Evolutionary conservation across 139 green algal species (phyloP).

Genomic region (Trebouxia sp.): DNA sequence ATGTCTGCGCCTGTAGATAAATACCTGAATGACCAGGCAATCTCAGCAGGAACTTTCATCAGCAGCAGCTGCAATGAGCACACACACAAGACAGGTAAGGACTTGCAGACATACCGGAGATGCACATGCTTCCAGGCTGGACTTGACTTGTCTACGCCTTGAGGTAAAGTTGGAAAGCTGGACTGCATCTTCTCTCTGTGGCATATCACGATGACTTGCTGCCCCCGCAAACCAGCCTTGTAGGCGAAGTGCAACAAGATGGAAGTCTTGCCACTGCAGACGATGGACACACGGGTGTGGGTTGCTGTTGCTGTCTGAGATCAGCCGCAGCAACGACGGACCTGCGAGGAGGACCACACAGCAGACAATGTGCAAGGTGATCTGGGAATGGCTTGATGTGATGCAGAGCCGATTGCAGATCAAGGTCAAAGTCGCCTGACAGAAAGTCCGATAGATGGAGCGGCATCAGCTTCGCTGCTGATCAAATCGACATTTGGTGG

Average conservation of each 20-base stretch:
- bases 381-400: not conserved
- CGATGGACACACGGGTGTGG: not conserved
- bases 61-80: not conserved
- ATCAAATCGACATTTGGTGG: too few species aligned
- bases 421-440: not conserved
- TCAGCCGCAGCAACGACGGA: not conserved
- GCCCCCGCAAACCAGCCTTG: not conserved
- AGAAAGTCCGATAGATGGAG: not conserved
- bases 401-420: not conserved
- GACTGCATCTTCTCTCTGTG: not conserved
- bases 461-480: too few species aligned
- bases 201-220: not conserved
- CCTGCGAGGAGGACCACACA: conserved; percentile 11
- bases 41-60: not conserved
- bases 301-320: not conserved
- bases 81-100: not conserved
- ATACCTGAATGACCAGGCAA: conserved; percentile 6
- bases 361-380: conserved; percentile 2
- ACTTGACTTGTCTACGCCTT: not conserved
- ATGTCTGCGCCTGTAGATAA: conserved; percentile 7
- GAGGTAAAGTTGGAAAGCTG: not conserved
- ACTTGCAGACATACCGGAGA: conserved; percentile 1
- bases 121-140: not conserved
- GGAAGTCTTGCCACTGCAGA: conserved; percentile 30
- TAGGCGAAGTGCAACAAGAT: conserved; percentile 30